phyloP scores from a whole-genome alignment of 495 filamentous ascomycete species.

The Podospora pseudoanserina region DNA sequence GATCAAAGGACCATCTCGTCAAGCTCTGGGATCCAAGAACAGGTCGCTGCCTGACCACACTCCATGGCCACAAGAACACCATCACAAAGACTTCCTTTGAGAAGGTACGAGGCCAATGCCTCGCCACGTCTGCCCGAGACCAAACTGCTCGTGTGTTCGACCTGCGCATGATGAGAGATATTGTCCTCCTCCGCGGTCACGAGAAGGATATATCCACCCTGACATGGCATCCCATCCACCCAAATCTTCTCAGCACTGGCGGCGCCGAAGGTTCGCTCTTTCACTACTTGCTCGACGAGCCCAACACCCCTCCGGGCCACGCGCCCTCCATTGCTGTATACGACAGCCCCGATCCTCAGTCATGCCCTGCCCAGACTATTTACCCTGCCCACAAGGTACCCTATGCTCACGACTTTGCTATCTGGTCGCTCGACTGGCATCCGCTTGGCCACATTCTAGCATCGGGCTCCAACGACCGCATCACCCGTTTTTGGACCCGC shows the following conservation, averaged over 20 bases:
- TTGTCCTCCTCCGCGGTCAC: constrained; percentile 83
- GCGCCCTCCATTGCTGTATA: constrained; percentile 70
- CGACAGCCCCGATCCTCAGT: constrained; percentile 72
- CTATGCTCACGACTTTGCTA: constrained; percentile 86
- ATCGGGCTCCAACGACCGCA: constrained; percentile 97
- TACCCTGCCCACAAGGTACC: constrained; percentile 80
- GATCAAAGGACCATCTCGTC: constrained; percentile 94
- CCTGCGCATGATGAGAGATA: constrained; percentile 96
- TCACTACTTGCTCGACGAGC: constrained; percentile 91
- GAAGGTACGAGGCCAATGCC: constrained; percentile 69
- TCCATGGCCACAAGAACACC: constrained; percentile 97
- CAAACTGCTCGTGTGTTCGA: constrained; percentile 91
- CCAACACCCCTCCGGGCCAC: constrained; percentile 70
- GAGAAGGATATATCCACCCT: constrained; percentile 93
- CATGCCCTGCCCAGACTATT: constrained; percentile 77
- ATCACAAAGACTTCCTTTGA: constrained; percentile 89
- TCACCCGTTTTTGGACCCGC: constrained; percentile 93
- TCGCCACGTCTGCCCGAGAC: constrained; percentile 90
- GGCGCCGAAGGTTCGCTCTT: constrained; percentile 83
- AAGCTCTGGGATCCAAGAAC: constrained; percentile 97
- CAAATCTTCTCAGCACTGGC: constrained; percentile 83
- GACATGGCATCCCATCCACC: constrained; percentile 90
- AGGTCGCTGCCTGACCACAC: constrained; percentile 81
- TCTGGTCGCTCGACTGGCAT: constrained; percentile 98
- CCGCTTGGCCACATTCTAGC: constrained; percentile 92